Percentiles rank a stretch among this genome's conserved stretches.
Evolutionary conservation across 2,329 filamentous ascomycete genomes (phyloP).

Genomic region (Sporothrix phasma): DNA sequence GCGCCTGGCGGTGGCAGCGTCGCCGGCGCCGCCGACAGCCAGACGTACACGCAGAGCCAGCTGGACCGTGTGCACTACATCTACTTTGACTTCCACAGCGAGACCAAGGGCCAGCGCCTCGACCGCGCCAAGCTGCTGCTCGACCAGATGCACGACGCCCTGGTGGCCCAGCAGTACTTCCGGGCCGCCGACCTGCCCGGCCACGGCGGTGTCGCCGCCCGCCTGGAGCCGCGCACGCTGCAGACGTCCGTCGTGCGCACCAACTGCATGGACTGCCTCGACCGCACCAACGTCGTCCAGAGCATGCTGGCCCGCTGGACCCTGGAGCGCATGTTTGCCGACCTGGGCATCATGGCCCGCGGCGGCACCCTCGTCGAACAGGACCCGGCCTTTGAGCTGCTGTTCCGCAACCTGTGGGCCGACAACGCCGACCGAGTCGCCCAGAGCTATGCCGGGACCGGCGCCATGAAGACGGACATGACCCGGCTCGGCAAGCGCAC

Average conservation of each 20-base stretch:
- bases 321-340: conserved; percentile 77
- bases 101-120: conserved; percentile 92
- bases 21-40: conserved; percentile 21
- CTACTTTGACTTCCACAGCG: conserved; percentile 97
- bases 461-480: conserved; percentile 95
- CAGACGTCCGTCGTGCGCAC: conserved; percentile 91
- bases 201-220: conserved; percentile 55
- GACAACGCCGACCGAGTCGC: conserved; percentile 97
- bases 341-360: conserved; percentile 65
- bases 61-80: conserved; percentile 88
- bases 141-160: conserved; percentile 65
- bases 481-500: conserved; percentile 89
- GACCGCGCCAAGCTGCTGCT: conserved; percentile 81
- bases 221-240: conserved; percentile 66
- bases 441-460: conserved; percentile 86
- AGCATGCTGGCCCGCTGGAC: conserved; percentile 91
- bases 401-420: conserved; percentile 97
- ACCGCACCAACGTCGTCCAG: conserved; percentile 95
- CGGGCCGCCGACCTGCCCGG: conserved; percentile 74
- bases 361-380: conserved; percentile 69
- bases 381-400: conserved; percentile 70
- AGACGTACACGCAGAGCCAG: conserved; percentile 8
- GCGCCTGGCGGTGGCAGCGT: background rate
- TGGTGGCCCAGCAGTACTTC: conserved; percentile 82
- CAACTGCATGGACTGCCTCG: conserved; percentile 98